These are phyloP conservation scores for Lenzites betulinus DNA, from an alignment of 768 basidiomycete species.

Conservation along the genomic window DNA sequence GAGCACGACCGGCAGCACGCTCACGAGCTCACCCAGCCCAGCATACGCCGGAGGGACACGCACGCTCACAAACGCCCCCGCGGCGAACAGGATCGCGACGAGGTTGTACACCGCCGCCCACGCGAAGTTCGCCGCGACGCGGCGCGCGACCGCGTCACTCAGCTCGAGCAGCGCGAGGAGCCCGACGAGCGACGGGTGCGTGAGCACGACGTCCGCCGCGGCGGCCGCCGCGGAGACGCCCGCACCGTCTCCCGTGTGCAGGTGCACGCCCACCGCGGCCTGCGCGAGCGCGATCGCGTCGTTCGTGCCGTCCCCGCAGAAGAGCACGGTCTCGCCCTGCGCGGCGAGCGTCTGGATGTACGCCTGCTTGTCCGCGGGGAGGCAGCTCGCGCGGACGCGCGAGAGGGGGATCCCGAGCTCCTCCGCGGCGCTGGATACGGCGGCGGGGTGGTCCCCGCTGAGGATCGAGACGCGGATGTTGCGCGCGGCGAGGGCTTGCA, in stretches of 20 bases:
- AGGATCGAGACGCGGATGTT: slow-evolving; percentile 48
- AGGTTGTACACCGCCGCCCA: slow-evolving; percentile 48
- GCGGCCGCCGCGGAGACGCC: slow-evolving; percentile 43
- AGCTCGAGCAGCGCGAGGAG: slow-evolving; percentile 43
- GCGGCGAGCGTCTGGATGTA: slow-evolving; percentile 34
- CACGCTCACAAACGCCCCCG: slow-evolving; percentile 46
- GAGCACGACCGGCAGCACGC: slow-evolving; percentile 43
- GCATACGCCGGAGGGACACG: slow-evolving; percentile 45
- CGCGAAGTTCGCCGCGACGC: slow-evolving; percentile 38
- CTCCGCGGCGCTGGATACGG: slow-evolving; percentile 44
- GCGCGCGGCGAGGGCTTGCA: slow-evolving; percentile 36
- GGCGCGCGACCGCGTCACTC: slow-evolving; percentile 36
- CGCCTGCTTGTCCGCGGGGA: slow-evolving; percentile 49
- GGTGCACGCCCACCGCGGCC: slow-evolving; percentile 49
- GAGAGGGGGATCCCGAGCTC: slow-evolving; percentile 41
- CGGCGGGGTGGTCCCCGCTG: slow-evolving; percentile 49
- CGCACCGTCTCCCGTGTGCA: slow-evolving; percentile 36
- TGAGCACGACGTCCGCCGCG: slow-evolving; percentile 51
- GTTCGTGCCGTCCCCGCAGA: slow-evolving; percentile 56
- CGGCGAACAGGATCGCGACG: slow-evolving; percentile 50
- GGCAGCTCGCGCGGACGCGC: slow-evolving; percentile 43
- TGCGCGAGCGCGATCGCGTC: slow-evolving; percentile 52
- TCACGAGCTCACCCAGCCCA: slow-evolving; percentile 46
- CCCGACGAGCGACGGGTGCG: slow-evolving; percentile 35
- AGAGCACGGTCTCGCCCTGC: slow-evolving; percentile 37